phyloP scores from a whole-genome alignment of 352 stramenopile species.

The Hyaloperonospora brassicae region DNA sequence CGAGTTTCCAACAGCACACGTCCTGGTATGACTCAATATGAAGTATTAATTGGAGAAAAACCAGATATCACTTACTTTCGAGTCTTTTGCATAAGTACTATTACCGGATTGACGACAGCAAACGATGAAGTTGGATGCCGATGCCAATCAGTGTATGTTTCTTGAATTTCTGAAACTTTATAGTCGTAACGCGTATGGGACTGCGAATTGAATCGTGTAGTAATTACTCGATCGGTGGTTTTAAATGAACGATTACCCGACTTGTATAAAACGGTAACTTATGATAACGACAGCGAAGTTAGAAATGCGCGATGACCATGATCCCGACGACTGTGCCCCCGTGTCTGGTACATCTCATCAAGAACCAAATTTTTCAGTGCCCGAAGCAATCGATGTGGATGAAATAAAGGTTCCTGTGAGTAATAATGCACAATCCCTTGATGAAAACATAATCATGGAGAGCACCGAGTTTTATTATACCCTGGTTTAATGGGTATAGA shows the following conservation, averaged over 20 bases:
- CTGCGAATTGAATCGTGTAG: not conserved
- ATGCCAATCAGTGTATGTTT: not conserved
- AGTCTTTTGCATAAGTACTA: not conserved
- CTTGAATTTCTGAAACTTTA: not conserved
- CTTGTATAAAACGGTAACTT: too few species aligned
- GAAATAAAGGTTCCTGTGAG: too few species aligned
- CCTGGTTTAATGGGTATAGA: too few species aligned
- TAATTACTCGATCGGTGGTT: not conserved
- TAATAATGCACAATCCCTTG: too few species aligned
- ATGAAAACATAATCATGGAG: too few species aligned
- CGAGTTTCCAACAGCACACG: not conserved
- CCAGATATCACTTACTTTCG: not conserved
- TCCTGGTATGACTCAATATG: too few species aligned
- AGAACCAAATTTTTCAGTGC: too few species aligned
- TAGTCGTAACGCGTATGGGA: not conserved
- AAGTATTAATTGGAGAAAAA: too few species aligned
- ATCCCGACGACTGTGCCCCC: not conserved
- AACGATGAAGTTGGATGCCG: not conserved
- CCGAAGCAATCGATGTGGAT: too few species aligned
- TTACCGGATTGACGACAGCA: not conserved
- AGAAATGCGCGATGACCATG: not conserved
- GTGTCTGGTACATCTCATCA: too few species aligned
- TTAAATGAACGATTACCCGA: not conserved
- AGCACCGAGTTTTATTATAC: too few species aligned
- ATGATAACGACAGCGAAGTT: too few species aligned